Evolutionary conservation across 352 stramenopile genomes (phyloP).

Genomic region (Phytophthora agathidicida): DNA sequence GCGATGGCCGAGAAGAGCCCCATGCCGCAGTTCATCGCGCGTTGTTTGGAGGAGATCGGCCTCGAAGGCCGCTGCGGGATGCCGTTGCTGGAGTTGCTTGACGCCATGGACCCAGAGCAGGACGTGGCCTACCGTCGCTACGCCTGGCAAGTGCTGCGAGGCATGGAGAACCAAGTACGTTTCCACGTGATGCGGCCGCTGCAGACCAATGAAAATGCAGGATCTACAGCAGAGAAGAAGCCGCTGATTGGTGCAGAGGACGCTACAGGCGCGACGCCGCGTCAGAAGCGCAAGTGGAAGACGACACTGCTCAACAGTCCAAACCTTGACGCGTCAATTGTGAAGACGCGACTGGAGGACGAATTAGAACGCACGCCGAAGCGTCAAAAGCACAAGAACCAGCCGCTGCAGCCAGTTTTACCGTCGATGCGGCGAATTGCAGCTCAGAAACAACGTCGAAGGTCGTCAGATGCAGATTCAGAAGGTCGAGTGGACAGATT

Average conservation of each 20-base stretch:
- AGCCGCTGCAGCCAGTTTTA: conserved; percentile 47
- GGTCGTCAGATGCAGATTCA: conserved; percentile 35
- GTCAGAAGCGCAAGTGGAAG: conserved; percentile 78
- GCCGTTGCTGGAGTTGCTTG: conserved; percentile 65
- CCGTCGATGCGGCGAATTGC: conserved; percentile 60
- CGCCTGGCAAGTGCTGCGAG: conserved; percentile 67
- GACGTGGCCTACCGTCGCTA: conserved; percentile 63
- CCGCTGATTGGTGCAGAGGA: background rate
- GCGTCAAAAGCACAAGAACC: conserved; percentile 36
- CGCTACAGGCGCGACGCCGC: background rate
- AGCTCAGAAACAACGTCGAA: conserved; percentile 44
- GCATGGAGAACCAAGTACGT: conserved; percentile 55
- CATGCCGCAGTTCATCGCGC: conserved; percentile 76
- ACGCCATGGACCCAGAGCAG: conserved; percentile 53
- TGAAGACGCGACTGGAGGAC: background rate
- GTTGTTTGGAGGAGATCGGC: conserved; percentile 81
- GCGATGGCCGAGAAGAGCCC: conserved; percentile 21
- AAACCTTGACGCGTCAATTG: conserved; percentile 5
- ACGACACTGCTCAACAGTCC: conserved; percentile 56
- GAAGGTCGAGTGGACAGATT: conserved; percentile 28
- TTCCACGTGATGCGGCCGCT: conserved; percentile 72
- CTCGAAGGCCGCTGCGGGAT: conserved; percentile 80
- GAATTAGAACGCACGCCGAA: conserved; percentile 16
- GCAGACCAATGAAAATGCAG: background rate
- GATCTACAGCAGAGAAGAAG: conserved; percentile 11